These are phyloP conservation scores for Artemisia tridentata DNA, from an alignment of 129 eudicot genomes.

Conservation along the genomic window DNA sequence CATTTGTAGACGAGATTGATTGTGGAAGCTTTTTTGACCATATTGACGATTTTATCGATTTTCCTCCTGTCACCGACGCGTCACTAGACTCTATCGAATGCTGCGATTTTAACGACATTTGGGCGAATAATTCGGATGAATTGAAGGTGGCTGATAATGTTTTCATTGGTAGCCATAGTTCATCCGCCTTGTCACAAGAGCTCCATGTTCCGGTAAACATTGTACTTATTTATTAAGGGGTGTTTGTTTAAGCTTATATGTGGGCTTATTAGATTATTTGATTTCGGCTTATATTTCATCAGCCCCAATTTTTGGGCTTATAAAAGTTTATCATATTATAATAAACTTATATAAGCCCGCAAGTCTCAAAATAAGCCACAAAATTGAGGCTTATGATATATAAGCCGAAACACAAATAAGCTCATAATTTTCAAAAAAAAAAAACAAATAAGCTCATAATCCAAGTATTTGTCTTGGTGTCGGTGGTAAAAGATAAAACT, in stretches of 20 bases:
- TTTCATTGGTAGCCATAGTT: slow-evolving; percentile 37
- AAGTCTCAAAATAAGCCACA: too few species aligned
- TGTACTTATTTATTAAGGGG: background rate
- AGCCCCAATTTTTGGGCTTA: too few species aligned
- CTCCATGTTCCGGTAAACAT: slow-evolving; percentile 81
- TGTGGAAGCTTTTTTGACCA: slow-evolving; percentile 69
- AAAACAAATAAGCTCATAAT: too few species aligned
- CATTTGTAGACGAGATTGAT: slow-evolving; percentile 63
- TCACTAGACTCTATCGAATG: slow-evolving; percentile 32
- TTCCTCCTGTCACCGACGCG: slow-evolving; percentile 55
- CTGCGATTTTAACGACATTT: slow-evolving; percentile 52
- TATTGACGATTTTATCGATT: slow-evolving; percentile 76
- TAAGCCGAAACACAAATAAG: too few species aligned
- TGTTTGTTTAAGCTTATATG: too few species aligned
- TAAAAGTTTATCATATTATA: too few species aligned
- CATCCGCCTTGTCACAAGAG: slow-evolving; percentile 50
- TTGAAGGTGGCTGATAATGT: slow-evolving; percentile 49
- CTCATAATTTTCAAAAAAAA: too few species aligned
- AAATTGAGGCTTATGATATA: too few species aligned
- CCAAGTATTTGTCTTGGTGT: too few species aligned
- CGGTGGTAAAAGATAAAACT: slow-evolving; percentile 1
- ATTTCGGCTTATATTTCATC: too few species aligned
- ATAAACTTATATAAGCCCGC: too few species aligned
- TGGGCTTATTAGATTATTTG: too few species aligned
- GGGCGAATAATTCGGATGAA: slow-evolving; percentile 42